Evolutionary conservation across 1,284 basidiomycete genomes (phyloP), one percentile per base, ranked within the genome.

Genomic region (Malassezia equina): DNA sequence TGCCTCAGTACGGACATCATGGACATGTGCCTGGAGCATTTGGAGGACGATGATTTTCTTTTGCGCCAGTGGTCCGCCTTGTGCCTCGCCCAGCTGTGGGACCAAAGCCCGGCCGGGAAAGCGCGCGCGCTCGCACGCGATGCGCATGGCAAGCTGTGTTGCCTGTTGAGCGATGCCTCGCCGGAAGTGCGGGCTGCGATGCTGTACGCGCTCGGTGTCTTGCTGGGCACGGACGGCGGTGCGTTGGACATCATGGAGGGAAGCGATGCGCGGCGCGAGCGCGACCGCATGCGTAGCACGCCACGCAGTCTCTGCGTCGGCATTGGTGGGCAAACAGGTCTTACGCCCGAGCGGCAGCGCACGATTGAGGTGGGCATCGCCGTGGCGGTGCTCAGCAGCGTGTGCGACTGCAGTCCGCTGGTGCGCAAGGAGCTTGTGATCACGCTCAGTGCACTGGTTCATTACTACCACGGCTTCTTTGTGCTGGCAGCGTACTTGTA

Each of bases 71-170:
- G 93, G 93, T 86, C 84, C 43, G 84, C 90, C 1, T 78, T 98
- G 40, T 95, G 90, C 70, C 88, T 98, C 52, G 89, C 85, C 8
- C 88, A 93, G 75, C 84, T 98, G 71, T 98, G 94, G 93, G 90
- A 91, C 65, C 81, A 80, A 17, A 88, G 88, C 65, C 90, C 95
- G 69, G 87, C 90, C 58, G 86, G 88, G 57, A 94, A 90, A 75
- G 83, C 86, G 7, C 81, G 86, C 59, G 90, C 86, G 7, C 84
- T 94, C 33, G 83, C 86, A 66, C 80, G 81, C 49, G 84, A 84
- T 2, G 86, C 87, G 25, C 90, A 93, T 73, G 87, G 90, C 64
- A 85, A 86, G 63, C 80, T 98, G 33, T 85, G 91, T 60, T 79
- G 80, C 33, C 80, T 93, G 75, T 78, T 96, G 41, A 81, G 84